Evolutionary conservation across 176 grass and related monocot genomes (phyloP).

Genomic region (Thinopyrum elongatum): DNA sequence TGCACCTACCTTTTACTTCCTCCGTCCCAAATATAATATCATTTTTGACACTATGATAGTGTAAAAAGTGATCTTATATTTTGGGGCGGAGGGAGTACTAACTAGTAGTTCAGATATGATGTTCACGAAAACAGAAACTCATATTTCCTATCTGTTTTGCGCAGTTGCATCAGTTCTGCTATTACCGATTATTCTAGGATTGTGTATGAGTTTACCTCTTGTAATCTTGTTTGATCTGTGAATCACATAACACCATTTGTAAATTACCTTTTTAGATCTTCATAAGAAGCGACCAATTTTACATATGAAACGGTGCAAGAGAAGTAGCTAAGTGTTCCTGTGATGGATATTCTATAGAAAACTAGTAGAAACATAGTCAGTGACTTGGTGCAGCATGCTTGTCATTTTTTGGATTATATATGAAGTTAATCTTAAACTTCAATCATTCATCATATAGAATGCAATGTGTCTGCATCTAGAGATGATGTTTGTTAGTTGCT

Average conservation of each 20-base stretch:
- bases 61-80: too few species aligned
- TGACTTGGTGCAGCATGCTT: constrained; percentile 12
- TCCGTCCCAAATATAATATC: too few species aligned
- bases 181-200: not conserved
- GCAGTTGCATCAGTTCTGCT: not conserved
- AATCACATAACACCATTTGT: constrained; percentile 9
- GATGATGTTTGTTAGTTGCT: constrained; percentile 1
- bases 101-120: not conserved
- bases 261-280: not conserved
- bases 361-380: not conserved
- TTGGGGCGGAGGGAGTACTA: too few species aligned
- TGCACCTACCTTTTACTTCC: not conserved
- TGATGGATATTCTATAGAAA: not conserved
- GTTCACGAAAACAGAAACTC: not conserved
- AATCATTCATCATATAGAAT: not conserved
- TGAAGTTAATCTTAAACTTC: not conserved
- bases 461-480: not conserved
- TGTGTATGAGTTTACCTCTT: not conserved
- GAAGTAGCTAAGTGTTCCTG: not conserved
- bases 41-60: too few species aligned
- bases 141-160: constrained; percentile 12
- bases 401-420: not conserved
- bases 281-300: constrained; percentile 9
- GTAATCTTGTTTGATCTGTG: constrained; percentile 6
- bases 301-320: not conserved